Evolutionary conservation across 805 yeast genomes (phyloP).

Genomic region (Wickerhamiella slavikovae): DNA sequence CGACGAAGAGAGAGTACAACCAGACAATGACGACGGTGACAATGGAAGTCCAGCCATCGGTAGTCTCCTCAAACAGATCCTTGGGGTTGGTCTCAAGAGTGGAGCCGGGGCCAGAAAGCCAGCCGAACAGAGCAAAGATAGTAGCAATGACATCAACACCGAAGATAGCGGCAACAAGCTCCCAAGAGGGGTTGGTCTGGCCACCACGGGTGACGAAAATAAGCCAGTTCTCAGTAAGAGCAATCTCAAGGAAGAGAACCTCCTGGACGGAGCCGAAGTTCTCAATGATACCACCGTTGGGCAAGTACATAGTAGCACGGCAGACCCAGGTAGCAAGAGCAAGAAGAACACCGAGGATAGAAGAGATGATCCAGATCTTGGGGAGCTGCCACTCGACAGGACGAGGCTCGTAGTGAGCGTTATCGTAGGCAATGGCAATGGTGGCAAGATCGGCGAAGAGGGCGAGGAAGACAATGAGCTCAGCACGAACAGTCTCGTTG

Average conservation of each 20-base stretch:
- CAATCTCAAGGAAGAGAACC: slow-evolving; percentile 81
- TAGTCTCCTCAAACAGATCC: slow-evolving; percentile 27
- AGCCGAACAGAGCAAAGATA: slow-evolving; percentile 80
- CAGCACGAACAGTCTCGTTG: slow-evolving; percentile 68
- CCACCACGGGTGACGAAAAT: slow-evolving; percentile 96
- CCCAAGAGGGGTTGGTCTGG: slow-evolving; percentile 98
- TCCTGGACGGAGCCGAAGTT: slow-evolving; percentile 92
- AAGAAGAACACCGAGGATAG: slow-evolving; percentile 63
- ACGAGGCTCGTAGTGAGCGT: slow-evolving; percentile 81
- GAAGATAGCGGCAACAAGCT: slow-evolving; percentile 83
- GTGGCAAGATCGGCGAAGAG: slow-evolving; percentile 96
- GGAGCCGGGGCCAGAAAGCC: slow-evolving; percentile 35
- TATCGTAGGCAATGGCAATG: slow-evolving; percentile 90
- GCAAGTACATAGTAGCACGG: slow-evolving; percentile 81
- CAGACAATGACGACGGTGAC: slow-evolving; percentile 85
- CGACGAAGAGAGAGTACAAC: slow-evolving; percentile 89
- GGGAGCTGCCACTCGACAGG: slow-evolving; percentile 96
- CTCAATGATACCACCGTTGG: slow-evolving; percentile 62
- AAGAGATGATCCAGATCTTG: slow-evolving; percentile 95
- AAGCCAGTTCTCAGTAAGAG: slow-evolving; percentile 93
- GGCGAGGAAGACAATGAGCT: slow-evolving; percentile 87
- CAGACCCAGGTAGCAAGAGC: slow-evolving; percentile 91
- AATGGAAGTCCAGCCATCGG: slow-evolving; percentile 85
- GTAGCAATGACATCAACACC: slow-evolving; percentile 83
- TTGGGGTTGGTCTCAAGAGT: slow-evolving; percentile 15